Evolutionary conservation across 345 rosid species (phyloP), one percentile per base, ranked within the genome.

Genomic region (Lagerstroemia speciosa): DNA sequence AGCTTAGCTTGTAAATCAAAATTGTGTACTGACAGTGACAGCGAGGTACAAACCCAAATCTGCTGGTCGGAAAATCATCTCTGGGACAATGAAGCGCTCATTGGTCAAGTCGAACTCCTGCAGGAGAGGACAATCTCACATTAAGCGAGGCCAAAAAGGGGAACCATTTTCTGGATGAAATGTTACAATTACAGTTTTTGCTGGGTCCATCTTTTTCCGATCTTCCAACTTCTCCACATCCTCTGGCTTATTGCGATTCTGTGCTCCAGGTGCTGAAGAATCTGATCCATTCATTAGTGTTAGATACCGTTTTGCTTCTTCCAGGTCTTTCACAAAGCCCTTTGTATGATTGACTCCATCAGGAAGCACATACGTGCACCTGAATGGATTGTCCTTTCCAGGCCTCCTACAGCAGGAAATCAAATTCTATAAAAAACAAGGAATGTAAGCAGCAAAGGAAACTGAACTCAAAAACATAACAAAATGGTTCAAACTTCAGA

Each of bases 91-190:
- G 73, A 93, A 93, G 19, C 96, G 86, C 71, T 93, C 98, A 73
- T 91, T 93, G 19, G 94, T 89, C 80, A 91, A 83, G 72, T 91
- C 96, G 66, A 93, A 87, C 83, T 93, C 98, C 98, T 93, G 89
- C 74, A 75, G 17, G 72, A 67, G 66, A 11, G 68, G 70, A 14
- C 69, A 74, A 65, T 22, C n/a, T 12, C 26, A 31, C 43, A 75
- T 34, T 20, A 66, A 62, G 43, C 52, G 8, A 68, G 40, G 37
- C 48, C 40, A 67, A 17, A 52, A 11, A 34, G 17, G 45, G 64
- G 52, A 27, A 60, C 16, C 19, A 17, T 38, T 40, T 19, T 8
- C 45, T 16, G 48, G 55, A 34, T 50, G 61, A 68, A 65, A 73
- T 5, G 26, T 20, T 52, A 72, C 9, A 70, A n/a, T 27, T 75